Conservation (phyloP, 371 early-diverging fungal genomes). For the Nosema granulosis region DNA sequence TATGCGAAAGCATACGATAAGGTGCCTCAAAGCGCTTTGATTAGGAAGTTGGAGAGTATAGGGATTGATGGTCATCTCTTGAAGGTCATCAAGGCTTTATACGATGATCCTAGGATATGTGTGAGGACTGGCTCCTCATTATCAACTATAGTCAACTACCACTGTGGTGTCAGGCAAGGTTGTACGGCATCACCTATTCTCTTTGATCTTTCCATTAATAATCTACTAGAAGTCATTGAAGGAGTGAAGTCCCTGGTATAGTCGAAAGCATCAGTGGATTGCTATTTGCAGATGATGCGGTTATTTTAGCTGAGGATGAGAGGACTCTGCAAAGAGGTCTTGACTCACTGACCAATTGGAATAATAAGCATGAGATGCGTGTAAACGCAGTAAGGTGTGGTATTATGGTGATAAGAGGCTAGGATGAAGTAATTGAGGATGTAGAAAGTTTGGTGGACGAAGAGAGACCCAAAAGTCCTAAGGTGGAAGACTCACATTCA, state of each 20-base stretch:
- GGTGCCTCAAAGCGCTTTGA: constrained; percentile 25
- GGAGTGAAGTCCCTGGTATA: constrained; percentile 22
- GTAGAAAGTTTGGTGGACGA: not conserved
- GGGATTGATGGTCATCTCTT: constrained; percentile 16
- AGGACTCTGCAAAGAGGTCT: not conserved
- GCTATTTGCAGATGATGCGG: constrained; percentile 47
- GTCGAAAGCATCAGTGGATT: constrained; percentile 8
- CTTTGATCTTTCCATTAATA: constrained; percentile 42
- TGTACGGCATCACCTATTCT: constrained; percentile 36
- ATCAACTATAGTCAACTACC: not conserved
- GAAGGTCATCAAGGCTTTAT: constrained; percentile 11
- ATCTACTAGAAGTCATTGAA: constrained; percentile 6
- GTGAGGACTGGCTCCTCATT: constrained; percentile 17
- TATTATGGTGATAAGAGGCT: constrained; percentile 11
- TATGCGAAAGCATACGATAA: constrained; percentile 39
- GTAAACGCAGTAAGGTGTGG: constrained; percentile 38
- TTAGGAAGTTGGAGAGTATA: constrained; percentile 18
- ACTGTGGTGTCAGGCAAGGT: constrained; percentile 42
- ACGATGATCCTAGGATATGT: not conserved
- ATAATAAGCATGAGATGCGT: constrained; percentile 11
- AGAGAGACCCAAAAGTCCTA: too few relatives aligned
- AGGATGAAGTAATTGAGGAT: not conserved
- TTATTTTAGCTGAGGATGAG: constrained; percentile 35
- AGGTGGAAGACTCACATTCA: too few relatives aligned
- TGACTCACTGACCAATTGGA: constrained; percentile 16